phyloP scores from a whole-genome alignment of 257 asterid genomes.

The Henckelia pumila region DNA sequence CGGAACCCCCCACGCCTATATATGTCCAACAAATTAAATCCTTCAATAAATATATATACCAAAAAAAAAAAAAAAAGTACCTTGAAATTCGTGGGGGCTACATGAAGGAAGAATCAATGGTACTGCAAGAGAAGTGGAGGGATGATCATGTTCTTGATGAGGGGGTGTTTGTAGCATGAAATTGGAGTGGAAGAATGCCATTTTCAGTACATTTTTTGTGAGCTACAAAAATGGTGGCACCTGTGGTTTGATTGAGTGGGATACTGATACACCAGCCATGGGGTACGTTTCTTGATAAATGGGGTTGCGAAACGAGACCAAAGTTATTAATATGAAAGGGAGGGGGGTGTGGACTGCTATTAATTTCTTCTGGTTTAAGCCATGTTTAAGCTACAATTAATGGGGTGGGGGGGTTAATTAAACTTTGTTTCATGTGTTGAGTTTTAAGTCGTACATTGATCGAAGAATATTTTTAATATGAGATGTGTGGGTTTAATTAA shows the following conservation, averaged over 20 bases:
- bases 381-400: too few relatives aligned
- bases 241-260: not conserved
- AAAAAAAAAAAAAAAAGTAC: slow-evolving; percentile 18
- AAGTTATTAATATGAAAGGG: not conserved
- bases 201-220: slow-evolving; percentile 47
- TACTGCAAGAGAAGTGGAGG: slow-evolving; percentile 37
- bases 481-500: not conserved
- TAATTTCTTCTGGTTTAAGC: not conserved
- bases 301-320: not conserved
- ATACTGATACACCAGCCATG: slow-evolving; percentile 16
- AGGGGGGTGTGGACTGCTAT: not conserved
- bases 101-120: slow-evolving; percentile 40
- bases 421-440: not conserved
- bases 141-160: slow-evolving; percentile 38
- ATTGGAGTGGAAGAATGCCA: slow-evolving; percentile 81
- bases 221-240: slow-evolving; percentile 21
- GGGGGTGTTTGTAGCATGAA: slow-evolving; percentile 71
- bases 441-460: not conserved
- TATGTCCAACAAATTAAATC: too few relatives aligned
- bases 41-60: not conserved
- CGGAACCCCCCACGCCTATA: slow-evolving; percentile 33
- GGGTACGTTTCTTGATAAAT: not conserved
- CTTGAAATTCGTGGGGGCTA: slow-evolving; percentile 50
- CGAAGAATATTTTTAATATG: too few relatives aligned
- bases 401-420: too few relatives aligned